phyloP scores from a whole-genome alignment of 106 monocot species.

The Platanthera zijinensis region DNA sequence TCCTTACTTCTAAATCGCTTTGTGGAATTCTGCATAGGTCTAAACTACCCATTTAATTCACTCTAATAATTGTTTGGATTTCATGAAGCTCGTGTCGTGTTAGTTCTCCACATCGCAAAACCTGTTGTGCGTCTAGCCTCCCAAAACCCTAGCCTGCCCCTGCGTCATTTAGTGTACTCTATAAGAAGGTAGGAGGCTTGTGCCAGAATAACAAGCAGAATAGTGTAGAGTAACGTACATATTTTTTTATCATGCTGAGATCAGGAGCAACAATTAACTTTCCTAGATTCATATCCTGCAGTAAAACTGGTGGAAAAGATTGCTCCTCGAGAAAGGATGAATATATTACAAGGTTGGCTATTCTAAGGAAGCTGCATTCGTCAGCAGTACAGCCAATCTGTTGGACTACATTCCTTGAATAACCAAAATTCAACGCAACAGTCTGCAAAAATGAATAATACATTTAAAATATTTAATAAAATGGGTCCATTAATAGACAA shows the following conservation, averaged over 20 bases:
- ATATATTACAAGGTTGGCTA: conserved; percentile 80
- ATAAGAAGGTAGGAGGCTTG: conserved; percentile 3
- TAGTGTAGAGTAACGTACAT: conserved; percentile 49
- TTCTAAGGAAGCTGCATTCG: conserved; percentile 36
- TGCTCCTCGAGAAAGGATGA: conserved; percentile 93
- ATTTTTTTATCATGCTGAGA: conserved; percentile 61
- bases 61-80: too few relatives aligned
- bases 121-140: too few relatives aligned
- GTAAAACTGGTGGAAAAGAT: conserved; percentile 64
- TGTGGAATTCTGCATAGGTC: too few relatives aligned
- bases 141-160: too few relatives aligned
- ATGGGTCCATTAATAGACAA: neutral
- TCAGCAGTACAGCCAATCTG: conserved; percentile 34
- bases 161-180: neutral
- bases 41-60: too few relatives aligned
- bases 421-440: conserved; percentile 44
- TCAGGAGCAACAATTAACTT: conserved; percentile 85
- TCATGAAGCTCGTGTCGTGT: too few relatives aligned
- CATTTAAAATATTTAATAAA: neutral
- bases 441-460: conserved; percentile 26
- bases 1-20: too few relatives aligned
- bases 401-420: conserved; percentile 32
- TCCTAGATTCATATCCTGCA: conserved; percentile 78
- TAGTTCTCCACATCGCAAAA: too few relatives aligned
- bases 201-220: neutral